A percentile compares a stretch with the other conserved stretches of the same genome.
These are phyloP conservation scores for Arxiozyma slooffiae DNA, from an alignment of 1,139 yeast genomes.

Conservation along the genomic window DNA sequence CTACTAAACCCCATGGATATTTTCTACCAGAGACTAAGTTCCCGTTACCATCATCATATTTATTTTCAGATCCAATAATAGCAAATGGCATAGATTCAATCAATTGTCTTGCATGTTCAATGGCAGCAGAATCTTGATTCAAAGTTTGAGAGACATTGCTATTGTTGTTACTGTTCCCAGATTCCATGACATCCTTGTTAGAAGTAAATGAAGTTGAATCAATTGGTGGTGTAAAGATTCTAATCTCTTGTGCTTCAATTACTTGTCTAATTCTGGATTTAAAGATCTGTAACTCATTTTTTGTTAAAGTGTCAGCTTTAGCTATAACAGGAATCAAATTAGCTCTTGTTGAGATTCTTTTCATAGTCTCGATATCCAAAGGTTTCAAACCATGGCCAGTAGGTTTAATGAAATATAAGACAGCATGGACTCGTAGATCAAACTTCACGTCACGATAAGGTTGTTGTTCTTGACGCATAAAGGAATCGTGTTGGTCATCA, in stretches of 20 bases:
- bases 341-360: conserved; percentile 75
- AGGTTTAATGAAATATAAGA: conserved; percentile 89
- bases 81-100: conserved; percentile 93
- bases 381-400: conserved; percentile 94
- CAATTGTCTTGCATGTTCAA: conserved; percentile 72
- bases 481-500: conserved; percentile 94
- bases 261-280: conserved; percentile 83
- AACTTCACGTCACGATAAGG: conserved; percentile 61
- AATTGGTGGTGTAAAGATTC: conserved; percentile 77
- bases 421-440: conserved; percentile 91
- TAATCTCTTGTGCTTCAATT: conserved; percentile 83
- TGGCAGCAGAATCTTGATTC: conserved; percentile 40
- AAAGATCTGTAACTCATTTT: conserved; percentile 69
- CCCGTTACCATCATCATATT: conserved; percentile 69
- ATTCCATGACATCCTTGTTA: not conserved
- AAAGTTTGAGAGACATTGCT: not conserved
- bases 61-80: conserved; percentile 82
- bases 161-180: not conserved
- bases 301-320: conserved; percentile 85
- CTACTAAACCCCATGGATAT: conserved; percentile 96
- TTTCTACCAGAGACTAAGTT: conserved; percentile 78
- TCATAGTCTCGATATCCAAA: conserved; percentile 88
- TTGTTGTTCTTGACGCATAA: conserved; percentile 94
- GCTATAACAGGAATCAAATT: conserved; percentile 93
- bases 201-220: conserved; percentile 19